Evolutionary conservation across 257 asterid genomes (phyloP), one percentile per base, ranked within the genome.

Genomic region (Osmanthus fragrans): DNA sequence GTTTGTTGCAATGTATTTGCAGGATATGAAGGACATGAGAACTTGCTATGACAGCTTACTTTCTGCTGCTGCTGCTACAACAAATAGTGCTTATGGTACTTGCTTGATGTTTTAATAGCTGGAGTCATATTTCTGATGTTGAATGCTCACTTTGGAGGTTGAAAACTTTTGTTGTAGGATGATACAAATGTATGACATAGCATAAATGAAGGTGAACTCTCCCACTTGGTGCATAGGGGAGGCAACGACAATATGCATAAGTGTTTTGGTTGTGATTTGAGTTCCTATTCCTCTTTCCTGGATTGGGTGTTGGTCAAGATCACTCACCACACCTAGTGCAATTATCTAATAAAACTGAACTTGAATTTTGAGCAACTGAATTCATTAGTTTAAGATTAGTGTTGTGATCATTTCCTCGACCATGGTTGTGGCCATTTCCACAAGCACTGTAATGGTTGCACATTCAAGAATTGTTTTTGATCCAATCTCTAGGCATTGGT

Each of bases 21-120:
- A 94, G 97, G 97, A 94, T 86, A 89, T 93, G 96, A 91, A 91
- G 73, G 98, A 90, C 83, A 93, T 95, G 97, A 89, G 95, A 84
- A 82, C 90, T 36, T 91, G 97, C 88, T 93, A 90, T 70, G 99
- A 93, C 83, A 88, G 96, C 82, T 87, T 95, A 51, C 97, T 95
- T 79, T 93, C 96, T 72, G 98, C 99, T 7, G 99, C 99, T 65
- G 99, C 99, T 10, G 99, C 97, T 15, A 88, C 98, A 13, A 87
- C 97, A 39, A 95, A 95, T 79, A 89, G 97, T 84, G 99, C 97
- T 79, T 93, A 90, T 74, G 98, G 98, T 94, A 90, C 74, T 58
- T 65, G 36, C 70, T 74, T 36, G 39, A n/a, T 74, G 58, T 64
- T 79, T 40, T 69, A 63, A 27, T 64, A 34, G 18, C 76, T 68